These are phyloP conservation scores for Kurtzmaniella quercitrusa DNA, from an alignment of 1,139 yeast genomes.

Conservation along the genomic window DNA sequence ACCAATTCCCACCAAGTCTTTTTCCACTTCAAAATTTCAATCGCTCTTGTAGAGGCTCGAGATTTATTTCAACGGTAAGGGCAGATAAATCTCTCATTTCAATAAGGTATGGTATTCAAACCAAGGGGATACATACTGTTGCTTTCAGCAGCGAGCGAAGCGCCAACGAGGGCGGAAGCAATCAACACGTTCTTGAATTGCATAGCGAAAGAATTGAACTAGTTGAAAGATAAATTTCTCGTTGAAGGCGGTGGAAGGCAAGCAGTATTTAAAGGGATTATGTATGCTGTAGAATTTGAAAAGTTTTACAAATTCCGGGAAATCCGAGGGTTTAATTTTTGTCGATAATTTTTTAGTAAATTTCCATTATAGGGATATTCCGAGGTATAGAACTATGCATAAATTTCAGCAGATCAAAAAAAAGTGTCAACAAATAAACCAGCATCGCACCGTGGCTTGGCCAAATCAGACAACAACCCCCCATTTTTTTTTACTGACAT, in stretches of 20 bases:
- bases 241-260: conserved; percentile 5
- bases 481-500: background rate
- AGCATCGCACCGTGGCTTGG: conserved; percentile 1
- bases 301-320: background rate
- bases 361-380: background rate
- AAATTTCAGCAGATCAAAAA: background rate
- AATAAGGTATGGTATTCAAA: no score
- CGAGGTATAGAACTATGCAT: background rate
- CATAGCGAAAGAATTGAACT: conserved; percentile 23
- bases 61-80: no score
- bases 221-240: conserved; percentile 1
- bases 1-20: no score
- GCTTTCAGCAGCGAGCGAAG: conserved; percentile 37
- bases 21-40: no score
- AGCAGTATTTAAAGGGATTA: conserved; percentile 6
- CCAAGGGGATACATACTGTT: conserved; percentile 39
- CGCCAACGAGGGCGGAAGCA: conserved; percentile 43
- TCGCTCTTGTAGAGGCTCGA: no score
- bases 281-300: background rate
- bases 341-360: background rate
- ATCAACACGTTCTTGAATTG: conserved; percentile 48
- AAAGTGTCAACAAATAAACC: conserved; percentile 1
- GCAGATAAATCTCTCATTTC: no score
- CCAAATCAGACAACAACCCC: background rate
- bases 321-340: conserved; percentile 4